These are phyloP conservation scores for Boletellus deceptivus DNA, from an alignment of 1,284 basidiomycete species.

Conservation along the genomic window DNA sequence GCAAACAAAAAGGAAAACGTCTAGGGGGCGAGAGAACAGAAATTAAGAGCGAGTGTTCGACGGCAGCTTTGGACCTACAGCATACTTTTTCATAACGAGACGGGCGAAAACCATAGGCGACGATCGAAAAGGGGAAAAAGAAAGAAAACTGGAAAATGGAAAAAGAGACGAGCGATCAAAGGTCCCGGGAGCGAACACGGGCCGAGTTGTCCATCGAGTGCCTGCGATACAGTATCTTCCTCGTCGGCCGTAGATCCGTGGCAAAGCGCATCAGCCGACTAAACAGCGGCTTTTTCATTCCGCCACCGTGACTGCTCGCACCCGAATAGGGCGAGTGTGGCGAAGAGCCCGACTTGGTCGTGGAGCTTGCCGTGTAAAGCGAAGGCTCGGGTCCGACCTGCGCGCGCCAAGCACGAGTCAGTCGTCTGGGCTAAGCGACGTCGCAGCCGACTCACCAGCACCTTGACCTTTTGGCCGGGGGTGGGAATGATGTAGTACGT, in stretches of 20 bases:
- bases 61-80: not conserved
- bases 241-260: slow-evolving; percentile 36
- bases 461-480: slow-evolving; percentile 65
- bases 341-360: slow-evolving; percentile 47
- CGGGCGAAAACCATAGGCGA: slow-evolving; percentile 4
- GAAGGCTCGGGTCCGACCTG: slow-evolving; percentile 49
- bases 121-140: slow-evolving; percentile 4
- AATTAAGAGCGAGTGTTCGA: slow-evolving; percentile 14
- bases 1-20: slow-evolving; percentile 11
- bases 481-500: slow-evolving; percentile 71
- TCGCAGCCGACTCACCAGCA: slow-evolving; percentile 53
- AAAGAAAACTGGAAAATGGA: not conserved
- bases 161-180: slow-evolving; percentile 15
- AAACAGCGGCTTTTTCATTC: slow-evolving; percentile 48
- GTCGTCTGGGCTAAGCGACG: not conserved
- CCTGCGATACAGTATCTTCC: slow-evolving; percentile 38
- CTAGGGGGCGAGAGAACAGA: slow-evolving; percentile 10
- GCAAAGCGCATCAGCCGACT: slow-evolving; percentile 47
- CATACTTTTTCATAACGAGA: slow-evolving; percentile 9
- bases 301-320: slow-evolving; percentile 24
- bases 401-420: too few species aligned
- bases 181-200: slow-evolving; percentile 18
- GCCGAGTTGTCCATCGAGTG: slow-evolving; percentile 42
- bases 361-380: slow-evolving; percentile 49
- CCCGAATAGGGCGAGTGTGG: slow-evolving; percentile 36